phyloP scores from a whole-genome alignment of 306 rosid species.

The Herpetospermum pedunculosum region DNA sequence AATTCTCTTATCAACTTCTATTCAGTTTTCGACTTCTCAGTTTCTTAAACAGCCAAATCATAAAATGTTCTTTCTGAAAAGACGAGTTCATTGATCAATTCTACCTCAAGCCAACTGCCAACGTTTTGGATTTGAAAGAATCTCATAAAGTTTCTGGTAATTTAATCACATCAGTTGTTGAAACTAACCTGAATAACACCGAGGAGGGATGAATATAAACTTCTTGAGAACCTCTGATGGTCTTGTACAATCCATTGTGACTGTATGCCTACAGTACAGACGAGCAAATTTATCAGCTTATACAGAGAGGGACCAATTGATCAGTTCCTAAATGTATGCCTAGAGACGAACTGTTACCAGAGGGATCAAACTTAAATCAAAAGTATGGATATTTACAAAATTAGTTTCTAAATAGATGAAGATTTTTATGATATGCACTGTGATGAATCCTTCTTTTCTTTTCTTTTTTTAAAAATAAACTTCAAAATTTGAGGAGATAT shows the following conservation, averaged over 20 bases:
- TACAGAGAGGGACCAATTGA: not conserved
- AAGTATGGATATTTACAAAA: not conserved
- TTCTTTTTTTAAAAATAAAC: not conserved
- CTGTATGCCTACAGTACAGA: slow-evolving; percentile 53
- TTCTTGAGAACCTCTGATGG: slow-evolving; percentile 75
- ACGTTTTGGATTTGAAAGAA: not conserved
- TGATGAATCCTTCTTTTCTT: not conserved
- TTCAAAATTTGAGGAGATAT: not conserved
- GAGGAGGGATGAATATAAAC: slow-evolving; percentile 88
- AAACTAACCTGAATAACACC: slow-evolving; percentile 73
- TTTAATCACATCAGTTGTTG: not conserved
- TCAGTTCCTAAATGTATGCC: not conserved
- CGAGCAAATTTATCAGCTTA: not conserved
- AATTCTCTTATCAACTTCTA: not conserved
- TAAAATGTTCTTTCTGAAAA: not conserved
- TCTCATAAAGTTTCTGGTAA: not conserved
- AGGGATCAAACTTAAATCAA: not conserved
- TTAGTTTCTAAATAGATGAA: not conserved
- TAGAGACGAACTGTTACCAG: not conserved
- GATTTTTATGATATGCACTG: not conserved
- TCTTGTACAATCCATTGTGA: slow-evolving; percentile 76
- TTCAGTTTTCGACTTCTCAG: not conserved
- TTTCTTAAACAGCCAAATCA: not conserved
- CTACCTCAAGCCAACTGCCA: not conserved
- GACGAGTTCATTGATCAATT: not conserved